Evolutionary conservation across 768 basidiomycete species (phyloP), one percentile per base, ranked within the genome.

Genomic region (Rhodocollybia butyracea): DNA sequence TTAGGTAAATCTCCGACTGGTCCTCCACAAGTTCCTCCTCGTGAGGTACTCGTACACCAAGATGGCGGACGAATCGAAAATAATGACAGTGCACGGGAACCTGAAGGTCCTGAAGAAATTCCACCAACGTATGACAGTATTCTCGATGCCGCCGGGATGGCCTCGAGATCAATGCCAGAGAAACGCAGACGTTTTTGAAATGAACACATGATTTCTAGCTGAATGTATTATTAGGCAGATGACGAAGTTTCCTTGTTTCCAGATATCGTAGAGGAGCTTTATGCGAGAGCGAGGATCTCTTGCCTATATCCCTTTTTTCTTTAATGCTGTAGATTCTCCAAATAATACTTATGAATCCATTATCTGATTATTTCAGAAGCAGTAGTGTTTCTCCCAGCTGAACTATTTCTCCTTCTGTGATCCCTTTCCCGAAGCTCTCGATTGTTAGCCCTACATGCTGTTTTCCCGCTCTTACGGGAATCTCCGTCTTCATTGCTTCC

Each of bases 401-500:
- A 15, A 86, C 80, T 0, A 67, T 61, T 2, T 63, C 72, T 1
- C 83, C 81, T 51, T 76, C 77, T 32, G 60, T 61, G 7, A 80
- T 60, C 0, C 74, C 78, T 15, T 64, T 66, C 1, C 75, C 78
- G 4, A 81, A 62, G 0, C 68, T 68, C 30, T 57, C 62, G 0
- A 85, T 72, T 15, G 48, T 70, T 24, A 68, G 78, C 2, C 82
- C 82, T 1, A 82, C 62, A 48, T 75, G 74, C 8, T 67, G 69
- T 17, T 76, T 72, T 0, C 78, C 76, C 0, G 79, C 78, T 47
- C 64, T 64, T 15, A 86, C 62, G 13, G 74, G 70, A 41, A 86
- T 77, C 60, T 84, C 82, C 0, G 80, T 83, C 67, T 88, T 86
- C 85, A 86, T 86, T 1, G 85, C 82, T 64, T 85, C 82, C 12